Percentiles rank a stretch among this genome's conserved stretches.
Evolutionary conservation across 257 asterid genomes (phyloP).

Genomic region (Nicotiana undulata): DNA sequence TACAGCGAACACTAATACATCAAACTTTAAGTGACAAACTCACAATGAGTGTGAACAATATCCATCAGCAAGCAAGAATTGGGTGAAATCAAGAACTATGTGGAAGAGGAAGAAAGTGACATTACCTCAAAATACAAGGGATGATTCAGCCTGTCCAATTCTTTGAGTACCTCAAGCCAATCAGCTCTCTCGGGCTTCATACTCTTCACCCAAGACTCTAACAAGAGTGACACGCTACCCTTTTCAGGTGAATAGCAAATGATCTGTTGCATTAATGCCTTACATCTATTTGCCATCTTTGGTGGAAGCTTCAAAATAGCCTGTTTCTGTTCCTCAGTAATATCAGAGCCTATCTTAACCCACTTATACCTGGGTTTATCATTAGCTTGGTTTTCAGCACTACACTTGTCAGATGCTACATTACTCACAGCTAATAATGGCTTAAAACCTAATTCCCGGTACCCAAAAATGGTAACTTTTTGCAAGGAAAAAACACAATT

Average conservation of each 20-base stretch:
- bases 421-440: neutral
- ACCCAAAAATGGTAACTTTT: neutral
- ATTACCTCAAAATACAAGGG: conserved; percentile 68
- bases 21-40: neutral
- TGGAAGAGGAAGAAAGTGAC: neutral
- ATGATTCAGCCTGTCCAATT: conserved; percentile 55
- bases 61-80: neutral
- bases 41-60: neutral
- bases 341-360: conserved; percentile 31
- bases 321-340: conserved; percentile 47
- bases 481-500: neutral
- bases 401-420: neutral
- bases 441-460: neutral
- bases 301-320: conserved; percentile 42
- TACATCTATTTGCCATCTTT: conserved; percentile 68
- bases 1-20: neutral
- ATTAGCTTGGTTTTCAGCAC: conserved; percentile 20
- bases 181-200: conserved; percentile 73
- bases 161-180: conserved; percentile 78
- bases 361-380: conserved; percentile 35
- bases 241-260: conserved; percentile 52
- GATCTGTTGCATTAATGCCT: conserved; percentile 51
- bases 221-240: conserved; percentile 40
- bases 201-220: conserved; percentile 78
- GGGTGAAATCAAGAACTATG: neutral